Conservation (phyloP, 352 stramenopile species). For the Aphanomyces cochlioides region DNA sequence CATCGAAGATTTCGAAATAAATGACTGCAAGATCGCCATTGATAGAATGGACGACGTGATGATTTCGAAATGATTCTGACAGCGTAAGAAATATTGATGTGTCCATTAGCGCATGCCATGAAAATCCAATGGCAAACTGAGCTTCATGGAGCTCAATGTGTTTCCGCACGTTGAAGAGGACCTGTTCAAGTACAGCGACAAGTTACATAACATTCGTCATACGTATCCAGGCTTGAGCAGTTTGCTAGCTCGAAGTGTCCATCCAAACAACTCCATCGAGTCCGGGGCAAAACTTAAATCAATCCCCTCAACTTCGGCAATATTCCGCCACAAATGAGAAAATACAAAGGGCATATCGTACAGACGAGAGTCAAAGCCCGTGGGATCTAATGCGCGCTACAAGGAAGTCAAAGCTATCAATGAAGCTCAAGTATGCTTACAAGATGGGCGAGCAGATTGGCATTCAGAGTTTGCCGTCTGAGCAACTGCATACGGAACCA, state of each 20-base stretch:
- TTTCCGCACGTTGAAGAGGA: conserved; percentile 5
- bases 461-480: background rate
- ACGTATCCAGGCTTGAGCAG: background rate
- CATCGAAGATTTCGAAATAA: background rate
- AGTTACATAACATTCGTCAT: background rate
- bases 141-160: conserved; percentile 1
- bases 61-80: conserved; percentile 2
- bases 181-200: background rate
- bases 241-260: conserved; percentile 3
- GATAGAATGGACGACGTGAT: background rate
- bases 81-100: background rate
- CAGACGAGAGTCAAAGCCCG: background rate
- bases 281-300: background rate
- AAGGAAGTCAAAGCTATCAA: too few species aligned
- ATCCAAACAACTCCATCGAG: background rate
- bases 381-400: conserved; percentile 4
- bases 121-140: background rate
- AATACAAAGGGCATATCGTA: conserved; percentile 20
- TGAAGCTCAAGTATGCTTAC: background rate
- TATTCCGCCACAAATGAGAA: background rate
- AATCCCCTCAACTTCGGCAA: conserved; percentile 5
- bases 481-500: conserved; percentile 3
- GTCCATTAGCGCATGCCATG: conserved; percentile 10
- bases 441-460: background rate
- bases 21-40: background rate